Base-by-base conservation (phyloP, 2,329 filamentous ascomycete genomes). In the Aspergillus clavatus region DNA sequence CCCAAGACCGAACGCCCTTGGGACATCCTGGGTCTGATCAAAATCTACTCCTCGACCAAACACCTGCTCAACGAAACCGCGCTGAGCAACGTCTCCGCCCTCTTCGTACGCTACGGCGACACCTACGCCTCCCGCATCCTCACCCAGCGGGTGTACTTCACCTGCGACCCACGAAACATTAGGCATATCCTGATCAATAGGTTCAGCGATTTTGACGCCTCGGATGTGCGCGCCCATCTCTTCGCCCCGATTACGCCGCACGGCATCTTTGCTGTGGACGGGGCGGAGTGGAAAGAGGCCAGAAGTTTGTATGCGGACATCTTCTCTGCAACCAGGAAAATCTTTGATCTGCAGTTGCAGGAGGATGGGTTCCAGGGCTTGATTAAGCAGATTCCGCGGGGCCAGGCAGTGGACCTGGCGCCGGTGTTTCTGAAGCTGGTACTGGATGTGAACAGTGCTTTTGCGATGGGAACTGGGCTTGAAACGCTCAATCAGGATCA, bases 251-350 rank as follows among this genome's bases (percentile, higher is more conserved):
- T 52, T 19, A 52, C 49, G 4, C 49, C 49, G 14, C 40, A 50
- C 42, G 49, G 49, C 0, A 52, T 52, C 21, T 50, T 50, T n/a
- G 46, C 47, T 11, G 37, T 47, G 3, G 48, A 51, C 12, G 46
- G 46, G 6, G 11, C 43, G 14, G 43, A 29, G 19, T 50, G 49
- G 49, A 46, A 44, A 24, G 36, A n/a, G 28, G 38, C 23, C 12
- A 38, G 46, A 22, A 42, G 42, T 11, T 31, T 45, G 33, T 24
- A 45, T 21, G 26, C 33, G 1, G 28, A 7, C 18, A 42, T 21
- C 3, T 27, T 48, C 18, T 45, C 42, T 4, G 36, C 41, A 26
- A 38, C 38, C 12, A 42, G 42, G 14, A 38, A 21, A 21, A 41
- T 41, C 16, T 24, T 45, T 21, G 46, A 48, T 8, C 21, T 48